Conservation (phyloP, 805 yeast species). For the Pichia manshurica region DNA sequence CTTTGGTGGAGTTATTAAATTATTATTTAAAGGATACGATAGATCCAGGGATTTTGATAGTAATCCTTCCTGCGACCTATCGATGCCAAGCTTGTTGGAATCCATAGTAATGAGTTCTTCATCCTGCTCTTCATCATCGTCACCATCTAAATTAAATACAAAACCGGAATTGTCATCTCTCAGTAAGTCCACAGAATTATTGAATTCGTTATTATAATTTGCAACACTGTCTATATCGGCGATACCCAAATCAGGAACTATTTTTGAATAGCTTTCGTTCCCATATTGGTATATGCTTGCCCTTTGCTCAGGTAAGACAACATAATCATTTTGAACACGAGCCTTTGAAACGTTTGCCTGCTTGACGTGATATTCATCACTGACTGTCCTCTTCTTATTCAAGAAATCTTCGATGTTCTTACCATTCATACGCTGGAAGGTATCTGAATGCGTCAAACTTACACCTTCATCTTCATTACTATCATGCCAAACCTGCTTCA, state of each 20-base stretch:
- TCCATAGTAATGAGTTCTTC: too few relatives aligned
- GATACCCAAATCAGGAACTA: slow-evolving; percentile 29
- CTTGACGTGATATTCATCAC: slow-evolving; percentile 28
- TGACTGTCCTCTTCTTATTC: slow-evolving; percentile 27
- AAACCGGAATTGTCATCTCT: neutral
- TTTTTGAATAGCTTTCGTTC: slow-evolving; percentile 18
- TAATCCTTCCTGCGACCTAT: neutral
- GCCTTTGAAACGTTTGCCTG: slow-evolving; percentile 20
- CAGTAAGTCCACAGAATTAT: neutral
- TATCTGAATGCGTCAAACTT: slow-evolving; percentile 8
- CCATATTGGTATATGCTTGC: slow-evolving; percentile 15
- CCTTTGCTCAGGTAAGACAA: slow-evolving; percentile 20
- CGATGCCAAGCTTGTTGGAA: neutral
- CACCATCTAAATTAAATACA: neutral
- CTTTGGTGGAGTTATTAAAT: neutral
- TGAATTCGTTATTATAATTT: neutral
- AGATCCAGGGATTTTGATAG: neutral
- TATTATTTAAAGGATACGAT: neutral
- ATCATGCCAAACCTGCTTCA: slow-evolving; percentile 25
- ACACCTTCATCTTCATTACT: neutral
- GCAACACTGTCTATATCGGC: slow-evolving; percentile 11
- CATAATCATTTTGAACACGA: slow-evolving; percentile 13
- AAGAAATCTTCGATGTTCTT: slow-evolving; percentile 27
- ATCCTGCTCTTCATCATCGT: too few relatives aligned
- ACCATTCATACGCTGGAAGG: slow-evolving; percentile 11